Base-by-base conservation (phyloP, 2,329 filamentous ascomycete genomes). In the Monilinia aucupariae region DNA sequence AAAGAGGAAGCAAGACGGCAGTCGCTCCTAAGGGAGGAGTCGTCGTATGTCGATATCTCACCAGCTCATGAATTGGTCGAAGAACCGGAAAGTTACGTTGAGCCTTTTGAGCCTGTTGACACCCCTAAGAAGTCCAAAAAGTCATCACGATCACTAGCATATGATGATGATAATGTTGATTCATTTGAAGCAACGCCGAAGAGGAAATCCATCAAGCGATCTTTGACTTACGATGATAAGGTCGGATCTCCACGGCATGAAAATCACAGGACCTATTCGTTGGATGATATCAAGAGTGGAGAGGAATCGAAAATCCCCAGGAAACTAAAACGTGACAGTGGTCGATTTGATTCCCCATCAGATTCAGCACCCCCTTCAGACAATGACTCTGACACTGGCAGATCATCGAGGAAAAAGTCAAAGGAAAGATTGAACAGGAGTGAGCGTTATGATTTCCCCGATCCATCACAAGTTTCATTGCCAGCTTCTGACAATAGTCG, bases 1-100 rank as follows among this genome's bases (percentile, higher is more conserved):
- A 81, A 80, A 71, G 75, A 74, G 20, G 72, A 73, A 25, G 71
- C 74, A 65, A 65, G 71, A 65, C 53, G 22, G 39, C 71, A 72
- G 54, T 76, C 65, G 75, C 78, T 61, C 34, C 58, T 68, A 37
- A 54, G 61, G 49, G 71, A 72, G n/a, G 68, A 71, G 52, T 50
- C 62, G n/a, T 66, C 68, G 10, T 68, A 67, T 30, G 50, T 64
- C 43, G 64, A 64, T 25, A 65, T 71, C 32, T 61, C 61, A 45
- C 43, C 65, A 37, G 54, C 66, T n/a, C 30, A 64, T 13, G 59
- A 61, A 34, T 56, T 70, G 37, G 67, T 72, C 8, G 69, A 71
- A 53, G 70, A 72, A 62, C 71, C 71, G 4, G 70, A 73, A 63
- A 70, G 64, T 58, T 72, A 72, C 45, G 65, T 70, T 39, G 69